Base-by-base conservation (phyloP, 2,329 filamentous ascomycete genomes). In the Mycosphaerelloides madeirae region DNA sequence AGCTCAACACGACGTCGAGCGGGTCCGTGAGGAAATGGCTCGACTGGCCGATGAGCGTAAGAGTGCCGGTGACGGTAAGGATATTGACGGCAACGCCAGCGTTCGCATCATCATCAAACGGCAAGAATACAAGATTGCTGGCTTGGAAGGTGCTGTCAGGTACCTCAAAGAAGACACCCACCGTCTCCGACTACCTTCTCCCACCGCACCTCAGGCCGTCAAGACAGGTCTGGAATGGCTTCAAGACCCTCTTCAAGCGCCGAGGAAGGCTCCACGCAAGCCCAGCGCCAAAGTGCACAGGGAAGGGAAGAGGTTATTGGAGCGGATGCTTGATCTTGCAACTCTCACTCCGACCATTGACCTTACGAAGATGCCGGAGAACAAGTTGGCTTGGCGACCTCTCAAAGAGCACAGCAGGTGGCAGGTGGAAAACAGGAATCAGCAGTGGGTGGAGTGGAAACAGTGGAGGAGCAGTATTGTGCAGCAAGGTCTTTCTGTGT, bases 141-240 rank as follows among this genome's bases (percentile, higher is more conserved):
- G 54, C 65, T 85, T 44, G 76, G 53, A 86, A 60, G 76, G 78
- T 2, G 81, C 83, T 1, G 79, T 87, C 35, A 75, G 81, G 9
- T 85, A 81, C 63, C 71, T 88, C 22, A 75, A 82, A 19, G 78
- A 84, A 53, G 83, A 87, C 57, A 85, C 80, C 64, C 72, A 75
- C 32, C 77, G 80, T 3, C 78, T 81, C 1, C 75, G 83, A 14
- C 65, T 79, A 38, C 71, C 61, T 7, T 31, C 50, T 4, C 44
- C 54, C 8, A 48, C 52, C 28, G 43, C 55, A 8, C 54, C 56
- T 11, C 38, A 48, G 20, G 29, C 41, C 8, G 20, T 46, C 12
- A 29, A 45, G 3, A 38, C 48, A 8, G 68, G 66, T 44, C 67
- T 78, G 58, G 77, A 79, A 48, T 87, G 84, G 83, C 69, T 84